Evolutionary conservation across 371 early-diverging fungal species (phyloP).

Genomic region (Phascolomyces articulosus): DNA sequence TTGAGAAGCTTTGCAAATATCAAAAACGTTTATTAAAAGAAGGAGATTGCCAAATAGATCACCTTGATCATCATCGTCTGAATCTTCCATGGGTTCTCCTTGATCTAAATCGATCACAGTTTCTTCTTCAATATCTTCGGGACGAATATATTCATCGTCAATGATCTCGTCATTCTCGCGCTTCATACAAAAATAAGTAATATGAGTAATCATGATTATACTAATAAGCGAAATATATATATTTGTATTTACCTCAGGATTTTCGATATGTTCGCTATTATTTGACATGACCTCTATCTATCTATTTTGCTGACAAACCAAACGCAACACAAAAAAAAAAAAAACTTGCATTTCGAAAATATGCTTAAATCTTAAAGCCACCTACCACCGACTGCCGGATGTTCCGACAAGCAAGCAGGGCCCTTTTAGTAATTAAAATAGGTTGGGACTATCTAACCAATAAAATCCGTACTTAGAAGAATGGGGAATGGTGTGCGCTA

Average conservation of each 20-base stretch:
- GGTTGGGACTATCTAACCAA: too few species aligned
- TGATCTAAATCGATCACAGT: conserved; percentile 7
- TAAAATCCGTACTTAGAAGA: too few species aligned
- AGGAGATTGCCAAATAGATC: background rate
- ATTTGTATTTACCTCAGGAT: background rate
- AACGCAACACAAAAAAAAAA: background rate
- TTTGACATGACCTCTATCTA: background rate
- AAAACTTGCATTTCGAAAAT: too few species aligned
- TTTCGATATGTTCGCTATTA: background rate
- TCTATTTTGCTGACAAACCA: background rate
- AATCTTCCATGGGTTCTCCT: conserved; percentile 28
- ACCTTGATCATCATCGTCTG: conserved; percentile 17
- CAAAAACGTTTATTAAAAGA: background rate
- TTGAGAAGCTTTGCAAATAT: too few species aligned
- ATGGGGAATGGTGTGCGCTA: too few species aligned
- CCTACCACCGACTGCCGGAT: too few species aligned
- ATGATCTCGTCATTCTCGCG: conserved; percentile 13
- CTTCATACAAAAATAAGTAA: too few species aligned
- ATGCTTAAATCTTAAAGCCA: too few species aligned
- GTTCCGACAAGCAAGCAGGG: too few species aligned
- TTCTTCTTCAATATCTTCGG: conserved; percentile 25
- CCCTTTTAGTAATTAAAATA: too few species aligned
- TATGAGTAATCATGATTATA: background rate
- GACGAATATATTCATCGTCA: conserved; percentile 28
- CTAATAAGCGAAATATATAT: background rate